Evolutionary conservation across 1,284 basidiomycete species (phyloP), one percentile per base, ranked within the genome.

Genomic region (Taiwanofungus camphoratus): DNA sequence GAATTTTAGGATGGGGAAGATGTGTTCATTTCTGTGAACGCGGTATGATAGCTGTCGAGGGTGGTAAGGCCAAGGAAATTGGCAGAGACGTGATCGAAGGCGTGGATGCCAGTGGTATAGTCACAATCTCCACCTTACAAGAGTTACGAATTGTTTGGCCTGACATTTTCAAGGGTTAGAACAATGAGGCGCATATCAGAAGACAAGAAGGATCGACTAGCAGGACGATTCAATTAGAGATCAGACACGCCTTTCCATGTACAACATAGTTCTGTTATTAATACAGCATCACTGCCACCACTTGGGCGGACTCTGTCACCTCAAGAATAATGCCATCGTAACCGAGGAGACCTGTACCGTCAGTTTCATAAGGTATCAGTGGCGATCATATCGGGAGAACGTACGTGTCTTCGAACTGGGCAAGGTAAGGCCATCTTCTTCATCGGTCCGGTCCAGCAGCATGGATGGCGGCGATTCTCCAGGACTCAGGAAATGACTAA

Each of bases 271-370:
- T 29, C 29, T 30, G n/a, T 20, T 35, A 21, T 75, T 59, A 87
- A 61, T 87, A 87, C 35, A 90, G 59, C 54, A 73, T 82, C n/a
- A 88, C 76, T 16, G 80, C 69, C 15, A 82, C 74, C 18, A 89
- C 80, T 54, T 87, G 87, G 1, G 83, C 87, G 15, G 79, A 75
- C 50, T 84, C 81, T 13, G 85, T 81, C 21, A 87, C 86, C 56
- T 92, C 88, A 26, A 92, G 64, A 31, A 92, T 79, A 36, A 91
- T 74, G 5, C 91, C 90, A 45, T 90, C 81, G 52, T 89, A 89
- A 15, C 88, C 89, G 42, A 87, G 69, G 22, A 92, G 58, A 42
- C 73, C 85, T 86, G 49, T 27, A 23, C 49, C 7, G 23, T 2
- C n/a, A 1, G 16, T 15, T 26, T 22, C n/a, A 30, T 21, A 4